Evolutionary conservation across 2,329 filamentous ascomycete species (phyloP), one percentile per base, ranked within the genome.

Genomic region (Whalleya microplaca): DNA sequence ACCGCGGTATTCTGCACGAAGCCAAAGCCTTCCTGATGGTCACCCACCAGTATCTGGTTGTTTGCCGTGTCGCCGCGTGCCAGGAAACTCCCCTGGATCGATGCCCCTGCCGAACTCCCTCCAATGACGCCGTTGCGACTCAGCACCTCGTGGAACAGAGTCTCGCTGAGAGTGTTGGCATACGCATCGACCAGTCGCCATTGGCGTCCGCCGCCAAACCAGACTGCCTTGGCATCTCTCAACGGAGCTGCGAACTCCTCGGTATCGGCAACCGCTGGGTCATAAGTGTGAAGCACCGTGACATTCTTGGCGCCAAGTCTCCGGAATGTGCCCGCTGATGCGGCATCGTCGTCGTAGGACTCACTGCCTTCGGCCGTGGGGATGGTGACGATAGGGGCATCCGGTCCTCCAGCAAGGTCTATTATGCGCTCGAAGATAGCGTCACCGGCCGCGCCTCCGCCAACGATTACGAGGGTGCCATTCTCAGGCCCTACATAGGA

Each of bases 101-200:
- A 68, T 3, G 69, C 69, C 21, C 70, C 69, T 0, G 70, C 70
- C 7, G 67, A 70, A 12, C 59, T 66, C 0, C 69, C 69, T n/a
- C 64, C 64, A 2, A 72, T 55, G 10, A 66, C 67, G 2, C 70
- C 70, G 14, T 66, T 66, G 2, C 68, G 56, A 19, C 59, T 63
- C 20, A 72, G 66, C 19, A 72, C 70, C 2, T 57, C 66, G 23
- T 53, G 55, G 55, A 72, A 70, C 14, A 64, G 59, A 1, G 48
- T 50, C 63, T 72, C 70, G 5, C 68, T 58, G 44, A 62, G 61
- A 2, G 70, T 72, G 1, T 69, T 69, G 8, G 69, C 70, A 58
- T 72, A 72, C 29, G 69, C 69, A 43, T 72, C 69, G 0, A 71
- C 69, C 2, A 72, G 63, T 1, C 69, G 68, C 69, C 69, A 72